Evolutionary conservation across 176 grass and related monocot genomes (phyloP).

Genomic region (sorghum (Sorghum bicolor)): Sorghum_bicolor_NCBIv3 NC_012878.2:56151001-56151500

Average conservation of each 20-base stretch:
- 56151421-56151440: neutral
- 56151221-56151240: neutral
- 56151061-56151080: constrained; percentile 75
- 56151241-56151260: neutral
- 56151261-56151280: neutral
- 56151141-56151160: constrained; percentile 87
- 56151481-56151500: neutral
- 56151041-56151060: constrained; percentile 94
- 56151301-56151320: neutral
- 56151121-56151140: constrained; percentile 60
- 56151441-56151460: neutral
- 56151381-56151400: neutral
- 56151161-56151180: constrained; percentile 82
- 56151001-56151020: constrained; percentile 14
- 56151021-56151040: constrained; percentile 42
- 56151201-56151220: constrained; percentile 11
- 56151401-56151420: neutral
- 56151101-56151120: constrained; percentile 31
- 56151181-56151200: constrained; percentile 69
- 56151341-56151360: neutral
- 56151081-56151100: constrained; percentile 55
- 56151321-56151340: neutral
- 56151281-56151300: neutral
- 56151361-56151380: neutral
- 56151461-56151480: neutral